Conservation (phyloP, 1,284 basidiomycete species). For the Apiotrichum akiyoshidainum region DNA sequence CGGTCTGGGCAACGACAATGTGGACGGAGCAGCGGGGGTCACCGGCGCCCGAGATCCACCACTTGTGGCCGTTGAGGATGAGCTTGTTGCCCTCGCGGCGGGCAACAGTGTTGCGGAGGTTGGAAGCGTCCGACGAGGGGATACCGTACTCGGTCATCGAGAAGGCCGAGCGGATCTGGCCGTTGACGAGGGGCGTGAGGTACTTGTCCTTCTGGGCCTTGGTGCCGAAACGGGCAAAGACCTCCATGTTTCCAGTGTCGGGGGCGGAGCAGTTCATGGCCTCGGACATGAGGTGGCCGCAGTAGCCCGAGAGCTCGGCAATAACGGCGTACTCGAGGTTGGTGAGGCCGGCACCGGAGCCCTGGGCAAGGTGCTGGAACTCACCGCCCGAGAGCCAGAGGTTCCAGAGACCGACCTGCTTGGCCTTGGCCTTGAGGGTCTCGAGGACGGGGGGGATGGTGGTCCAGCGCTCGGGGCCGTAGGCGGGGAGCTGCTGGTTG, state of each 20-base stretch:
- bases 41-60: slow-evolving; percentile 98
- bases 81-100: slow-evolving; percentile 77
- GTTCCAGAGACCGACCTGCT: slow-evolving; percentile 89
- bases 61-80: slow-evolving; percentile 95
- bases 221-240: slow-evolving; percentile 87
- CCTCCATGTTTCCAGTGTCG: slow-evolving; percentile 98
- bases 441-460: slow-evolving; percentile 75
- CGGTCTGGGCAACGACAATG: slow-evolving; percentile 70
- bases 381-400: slow-evolving; percentile 91
- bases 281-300: slow-evolving; percentile 76
- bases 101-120: slow-evolving; percentile 84
- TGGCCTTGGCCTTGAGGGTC: slow-evolving; percentile 83
- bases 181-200: slow-evolving; percentile 81
- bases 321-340: slow-evolving; percentile 96
- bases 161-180: slow-evolving; percentile 89
- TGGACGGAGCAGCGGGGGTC: slow-evolving; percentile 87
- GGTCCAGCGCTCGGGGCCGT: slow-evolving; percentile 76
- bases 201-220: slow-evolving; percentile 86
- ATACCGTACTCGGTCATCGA: slow-evolving; percentile 92
- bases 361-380: slow-evolving; percentile 64
- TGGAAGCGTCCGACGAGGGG: slow-evolving; percentile 92
- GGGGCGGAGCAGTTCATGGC: slow-evolving; percentile 89
- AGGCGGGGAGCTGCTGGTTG: slow-evolving; percentile 75
- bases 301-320: slow-evolving; percentile 88
- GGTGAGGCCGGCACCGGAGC: slow-evolving; percentile 75